A percentile compares a stretch with the other conserved stretches of the same genome.
Conservation (phyloP, 495 filamentous ascomycete species). For the Hyaloscypha finlandica region DNA sequence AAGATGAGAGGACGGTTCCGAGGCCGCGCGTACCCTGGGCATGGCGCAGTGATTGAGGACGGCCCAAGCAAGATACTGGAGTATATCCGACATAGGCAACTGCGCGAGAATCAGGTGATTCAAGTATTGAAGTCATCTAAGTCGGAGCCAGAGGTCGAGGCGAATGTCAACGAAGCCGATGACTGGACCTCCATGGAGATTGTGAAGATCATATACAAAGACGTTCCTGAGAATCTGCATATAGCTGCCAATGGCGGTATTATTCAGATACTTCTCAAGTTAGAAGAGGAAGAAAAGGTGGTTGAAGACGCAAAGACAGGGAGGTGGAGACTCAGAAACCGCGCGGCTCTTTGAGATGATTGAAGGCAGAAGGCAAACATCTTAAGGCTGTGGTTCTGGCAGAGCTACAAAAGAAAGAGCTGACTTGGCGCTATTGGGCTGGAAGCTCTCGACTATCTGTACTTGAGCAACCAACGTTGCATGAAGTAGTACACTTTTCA, state of each 20-base stretch:
- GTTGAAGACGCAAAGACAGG: conserved; percentile 47
- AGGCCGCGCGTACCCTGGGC: conserved; percentile 84
- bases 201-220: conserved; percentile 81
- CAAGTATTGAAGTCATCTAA: conserved; percentile 56
- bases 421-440: background rate
- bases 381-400: background rate
- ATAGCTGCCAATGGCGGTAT: conserved; percentile 70
- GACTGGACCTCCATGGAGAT: conserved; percentile 75
- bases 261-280: conserved; percentile 67
- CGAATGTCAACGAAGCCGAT: conserved; percentile 25
- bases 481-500: no score
- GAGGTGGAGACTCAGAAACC: conserved; percentile 52
- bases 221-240: conserved; percentile 75
- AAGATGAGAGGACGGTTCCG: conserved; percentile 65
- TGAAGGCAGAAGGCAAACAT: background rate
- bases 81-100: conserved; percentile 79
- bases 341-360: conserved; percentile 44
- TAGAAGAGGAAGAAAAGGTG: conserved; percentile 66
- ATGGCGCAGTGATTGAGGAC: conserved; percentile 75
- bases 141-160: conserved; percentile 28
- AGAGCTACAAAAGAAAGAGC: background rate
- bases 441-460: background rate
- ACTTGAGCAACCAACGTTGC: background rate
- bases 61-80: conserved; percentile 66
- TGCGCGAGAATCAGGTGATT: conserved; percentile 81